Base-by-base conservation (phyloP, 1,139 yeast genomes). In the Hansenula lynferdii region DNA sequence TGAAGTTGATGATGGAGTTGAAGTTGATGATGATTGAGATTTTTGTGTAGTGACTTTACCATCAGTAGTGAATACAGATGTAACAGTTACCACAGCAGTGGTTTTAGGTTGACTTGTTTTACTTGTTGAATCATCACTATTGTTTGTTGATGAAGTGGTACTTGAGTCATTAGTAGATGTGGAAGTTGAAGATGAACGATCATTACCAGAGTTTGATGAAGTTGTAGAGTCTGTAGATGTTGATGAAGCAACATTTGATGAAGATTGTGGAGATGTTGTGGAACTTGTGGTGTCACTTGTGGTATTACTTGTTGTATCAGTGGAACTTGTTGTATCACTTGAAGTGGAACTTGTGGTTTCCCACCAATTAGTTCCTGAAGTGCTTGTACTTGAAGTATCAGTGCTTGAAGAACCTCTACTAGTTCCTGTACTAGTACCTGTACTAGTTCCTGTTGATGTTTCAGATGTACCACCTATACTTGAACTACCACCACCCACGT, bases 51-150 rank as follows among this genome's bases (percentile, higher is more conserved):
- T 35, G 2, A 42, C 27, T 26, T 39, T 37, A 7, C 54, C 54
- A 26, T 48, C 29, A 6, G 56, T 44, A 2, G 54, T 49, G 40
- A 31, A 51, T 3, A 49, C 37, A 0, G 50, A 37, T 1, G 54
- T 50, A 8, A 51, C 41, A 1, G 54, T 49, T 38, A 50, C 43
- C 5, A 42, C 36, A 9, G 41, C 34, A 12, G 17, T 43, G 21
- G 42, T 35, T 18, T 17, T 28, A n/a, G n/a, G n/a, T 28, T 15
- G 18, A 26, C 16, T 28, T 3, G 36, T 8, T 15, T 39, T 11
- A n/a, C 21, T 22, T 10, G 40, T 14, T 41, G 45, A 38, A 7
- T 51, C n/a, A n/a, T n/a, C n/a, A n/a, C n/a, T n/a, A n/a, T n/a
- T n/a, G n/a, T n/a, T 31, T 2, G 41, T 36, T 12, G 42, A 40